These are phyloP conservation scores for Phoma sp. DNA, from an alignment of 2,329 filamentous ascomycete species.

Conservation along the genomic window DNA sequence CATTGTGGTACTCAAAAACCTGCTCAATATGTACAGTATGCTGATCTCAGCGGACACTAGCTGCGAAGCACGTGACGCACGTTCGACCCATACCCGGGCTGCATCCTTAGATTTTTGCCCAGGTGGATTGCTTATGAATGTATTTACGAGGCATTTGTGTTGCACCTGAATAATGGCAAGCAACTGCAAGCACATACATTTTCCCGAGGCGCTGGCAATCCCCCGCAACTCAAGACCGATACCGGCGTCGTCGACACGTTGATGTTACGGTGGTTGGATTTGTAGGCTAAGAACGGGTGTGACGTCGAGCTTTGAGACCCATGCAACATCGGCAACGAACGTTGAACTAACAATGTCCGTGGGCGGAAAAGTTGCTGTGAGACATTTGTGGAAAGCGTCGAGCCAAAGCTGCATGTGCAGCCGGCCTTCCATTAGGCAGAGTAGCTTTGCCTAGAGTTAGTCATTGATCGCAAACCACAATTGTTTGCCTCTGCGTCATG, in stretches of 20 bases:
- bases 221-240: background rate
- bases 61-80: too few species aligned
- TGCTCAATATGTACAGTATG: background rate
- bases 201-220: too few species aligned
- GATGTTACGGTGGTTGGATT: background rate
- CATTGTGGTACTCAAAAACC: slow-evolving; percentile 12
- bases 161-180: background rate
- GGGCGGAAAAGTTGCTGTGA: background rate
- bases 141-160: background rate
- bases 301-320: background rate
- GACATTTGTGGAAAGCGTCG: background rate
- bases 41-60: too few species aligned
- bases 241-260: background rate
- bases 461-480: slow-evolving; percentile 14
- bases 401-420: slow-evolving; percentile 6
- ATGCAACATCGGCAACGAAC: background rate
- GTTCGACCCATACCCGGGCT: too few species aligned
- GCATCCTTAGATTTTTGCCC: too few species aligned
- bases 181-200: background rate
- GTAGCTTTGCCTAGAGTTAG: slow-evolving; percentile 18
- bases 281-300: slow-evolving; percentile 5
- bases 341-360: background rate
- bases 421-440: background rate
- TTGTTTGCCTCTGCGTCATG: slow-evolving; percentile 23
- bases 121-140: too few species aligned